These are phyloP conservation scores for Themeda triandra DNA, from an alignment of 176 grass and related monocot genomes.

Conservation along the genomic window DNA sequence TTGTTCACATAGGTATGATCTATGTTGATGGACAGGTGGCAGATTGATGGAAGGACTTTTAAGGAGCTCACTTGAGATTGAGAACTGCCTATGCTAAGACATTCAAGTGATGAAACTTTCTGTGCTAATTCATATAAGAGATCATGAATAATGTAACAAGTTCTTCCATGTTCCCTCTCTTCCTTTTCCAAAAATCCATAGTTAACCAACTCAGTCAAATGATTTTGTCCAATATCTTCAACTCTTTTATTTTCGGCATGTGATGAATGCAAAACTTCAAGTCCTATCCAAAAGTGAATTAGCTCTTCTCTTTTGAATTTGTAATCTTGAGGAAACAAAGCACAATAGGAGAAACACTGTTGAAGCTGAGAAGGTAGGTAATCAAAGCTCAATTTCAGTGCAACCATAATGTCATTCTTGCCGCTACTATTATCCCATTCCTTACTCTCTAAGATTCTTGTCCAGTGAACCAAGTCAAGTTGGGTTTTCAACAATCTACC, in stretches of 20 bases:
- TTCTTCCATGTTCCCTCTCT: background rate
- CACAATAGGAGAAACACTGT: background rate
- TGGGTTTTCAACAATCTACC: background rate
- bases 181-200: background rate
- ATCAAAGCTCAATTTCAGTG: background rate
- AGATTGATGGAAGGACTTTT: background rate
- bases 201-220: background rate
- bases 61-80: background rate
- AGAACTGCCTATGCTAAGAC: background rate
- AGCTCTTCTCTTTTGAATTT: background rate
- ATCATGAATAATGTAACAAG: background rate
- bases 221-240: background rate
- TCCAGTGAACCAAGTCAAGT: background rate
- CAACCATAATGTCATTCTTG: background rate
- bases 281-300: background rate
- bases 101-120: background rate
- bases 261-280: background rate
- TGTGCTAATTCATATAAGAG: background rate
- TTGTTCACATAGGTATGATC: background rate
- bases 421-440: background rate
- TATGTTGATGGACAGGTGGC: background rate
- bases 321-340: background rate
- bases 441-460: background rate
- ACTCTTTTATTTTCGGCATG: background rate
- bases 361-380: background rate